Base-by-base conservation (phyloP, 2,329 filamentous ascomycete genomes). In the Stagonosporopsis tanaceti region DNA sequence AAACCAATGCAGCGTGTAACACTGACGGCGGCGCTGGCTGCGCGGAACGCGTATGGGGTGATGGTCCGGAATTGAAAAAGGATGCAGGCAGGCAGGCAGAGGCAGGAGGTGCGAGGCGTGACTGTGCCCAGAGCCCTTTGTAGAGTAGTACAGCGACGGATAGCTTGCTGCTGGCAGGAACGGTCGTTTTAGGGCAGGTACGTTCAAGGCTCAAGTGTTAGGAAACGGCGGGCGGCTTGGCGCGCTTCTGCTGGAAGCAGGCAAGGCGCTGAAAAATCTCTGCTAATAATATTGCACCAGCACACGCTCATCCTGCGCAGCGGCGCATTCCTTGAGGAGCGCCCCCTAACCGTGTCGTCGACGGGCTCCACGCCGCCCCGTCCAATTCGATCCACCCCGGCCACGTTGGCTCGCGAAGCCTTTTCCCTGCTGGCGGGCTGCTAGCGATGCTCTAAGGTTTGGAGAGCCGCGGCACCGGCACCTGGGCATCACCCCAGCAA, bases 221-320 rank as follows among this genome's bases (percentile, higher is more conserved):
- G 55, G 42, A 63, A 63, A 61, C 59, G 50, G 58, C 54, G 58
- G 50, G 44, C 50, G 58, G 34, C 61, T 63, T 61, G 55, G 61
- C 58, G 52, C 47, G 51, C 51, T 54, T 52, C 56, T 50, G 41
- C 59, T 61, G 51, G 47, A 61, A 61, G 35, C 46, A 57, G 59
- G 40, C 50, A 59, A 53, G 52, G 45, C 50, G 30, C 41, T 52
- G 44, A 59, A 59, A 59, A 59, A 53, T 47, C 50, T 53, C 41
- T 59, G 56, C 56, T 59, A 53, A 59, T 42, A 50, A 59, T 42
- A 50, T 50, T 53, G 45, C 47, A 47, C 28, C 53, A 53, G 56
- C 56, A 44, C 54, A 47, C 40, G 53, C 50, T 51, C 55, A 46
- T 50, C 35, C 45, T 58, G 55, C 50, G 40, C 50, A 59, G 35